Base-by-base conservation (phyloP, 2,329 filamentous ascomycete species). In the Rhynchosporium graminicola region DNA sequence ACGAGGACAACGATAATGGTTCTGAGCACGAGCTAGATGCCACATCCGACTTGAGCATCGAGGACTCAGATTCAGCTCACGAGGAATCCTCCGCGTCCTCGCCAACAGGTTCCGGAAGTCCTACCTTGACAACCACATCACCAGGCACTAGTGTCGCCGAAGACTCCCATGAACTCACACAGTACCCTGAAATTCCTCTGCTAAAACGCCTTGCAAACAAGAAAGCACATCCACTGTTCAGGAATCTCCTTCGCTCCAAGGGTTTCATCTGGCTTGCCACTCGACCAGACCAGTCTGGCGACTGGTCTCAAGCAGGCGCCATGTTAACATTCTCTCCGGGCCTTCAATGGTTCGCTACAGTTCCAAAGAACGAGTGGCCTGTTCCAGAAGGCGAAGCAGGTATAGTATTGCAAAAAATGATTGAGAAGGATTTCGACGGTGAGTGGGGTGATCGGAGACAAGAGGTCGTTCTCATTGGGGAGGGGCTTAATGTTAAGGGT, bases 231-330 rank as follows among this genome's bases (percentile, higher is more conserved):
- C 74, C 76, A 1, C 70, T 73, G 3, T 77, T 79, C 65, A 66
- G 67, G 1, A 72, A 76, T 2, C 69, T 79, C 6, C 72, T 79
- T 7, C 76, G 77, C 8, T 78, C 77, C 2, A 79, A 79, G 57
- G 77, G 77, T 26, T 78, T 79, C 66, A 76, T 78, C 69, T 79
- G 77, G 77, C 72, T 79, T 2, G 72, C 77, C 0, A 79, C 77
- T 31, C 72, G 77, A 1, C 75, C 77, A 1, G 71, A 71, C 46
- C 74, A 78, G 52, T 77, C 77, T 47, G 77, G 77, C 10, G 77
- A 79, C 69, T 79, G 77, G 77, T 76, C 74, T 36, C 77, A 79
- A 69, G 77, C 77, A 7, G 77, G 78, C 6, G 76, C 73, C 6
- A 79, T 79, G 73, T 64, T 79, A 47, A 79, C 77, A 26, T 50